A percentile compares a stretch with the other conserved stretches of the same genome.
phyloP scores from a whole-genome alignment of 805 yeast genomes.

The Candida railenensis region DNA sequence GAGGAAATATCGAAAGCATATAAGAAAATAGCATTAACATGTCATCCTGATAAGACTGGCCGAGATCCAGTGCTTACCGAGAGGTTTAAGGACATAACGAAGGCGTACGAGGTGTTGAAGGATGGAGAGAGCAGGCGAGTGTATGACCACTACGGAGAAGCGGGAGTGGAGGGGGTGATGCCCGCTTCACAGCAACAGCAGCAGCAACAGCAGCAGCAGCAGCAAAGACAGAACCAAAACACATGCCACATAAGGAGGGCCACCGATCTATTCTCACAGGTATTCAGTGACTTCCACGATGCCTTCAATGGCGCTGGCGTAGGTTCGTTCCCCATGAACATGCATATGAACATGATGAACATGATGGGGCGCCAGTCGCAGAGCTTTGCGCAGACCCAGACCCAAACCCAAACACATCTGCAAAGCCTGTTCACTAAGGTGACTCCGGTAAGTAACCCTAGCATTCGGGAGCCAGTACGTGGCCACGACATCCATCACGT shows the following conservation, averaged over 20 bases:
- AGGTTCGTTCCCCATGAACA: constrained; percentile 7
- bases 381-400: neutral
- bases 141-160: constrained; percentile 55
- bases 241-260: constrained; percentile 11
- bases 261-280: constrained; percentile 33
- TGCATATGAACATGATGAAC: constrained; percentile 8
- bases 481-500: constrained; percentile 61
- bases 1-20: constrained; percentile 39
- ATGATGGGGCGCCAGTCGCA: neutral
- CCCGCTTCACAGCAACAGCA: constrained; percentile 5
- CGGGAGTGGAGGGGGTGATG: constrained; percentile 35
- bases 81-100: constrained; percentile 59
- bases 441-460: constrained; percentile 20
- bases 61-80: constrained; percentile 49
- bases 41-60: constrained; percentile 67
- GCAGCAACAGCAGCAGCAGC: constrained; percentile 5
- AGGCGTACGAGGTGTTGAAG: constrained; percentile 64
- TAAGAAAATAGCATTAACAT: constrained; percentile 43
- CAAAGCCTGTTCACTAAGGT: constrained; percentile 8
- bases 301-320: constrained; percentile 17
- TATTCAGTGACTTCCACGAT: constrained; percentile 33
- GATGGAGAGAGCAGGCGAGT: constrained; percentile 44
- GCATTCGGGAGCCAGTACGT: constrained; percentile 17
- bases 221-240: constrained; percentile 1
- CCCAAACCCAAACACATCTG: neutral